Evolutionary conservation across 2,329 filamentous ascomycete species (phyloP).

Genomic region (Truncatella angustata): DNA sequence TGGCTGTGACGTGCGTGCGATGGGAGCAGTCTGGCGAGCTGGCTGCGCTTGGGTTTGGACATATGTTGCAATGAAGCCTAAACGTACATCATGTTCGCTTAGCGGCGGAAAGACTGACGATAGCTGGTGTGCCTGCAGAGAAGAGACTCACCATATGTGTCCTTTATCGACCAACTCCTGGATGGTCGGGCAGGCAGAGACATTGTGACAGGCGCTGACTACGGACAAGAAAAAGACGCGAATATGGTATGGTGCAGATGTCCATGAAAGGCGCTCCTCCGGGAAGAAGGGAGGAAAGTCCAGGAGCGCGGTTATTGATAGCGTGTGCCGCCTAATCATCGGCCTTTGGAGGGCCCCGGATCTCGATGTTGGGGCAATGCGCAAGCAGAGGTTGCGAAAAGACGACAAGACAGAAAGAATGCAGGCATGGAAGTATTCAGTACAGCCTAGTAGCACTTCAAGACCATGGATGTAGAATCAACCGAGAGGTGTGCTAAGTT

Average conservation of each 20-base stretch:
- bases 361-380: no score
- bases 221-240: neutral
- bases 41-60: slow-evolving; percentile 21
- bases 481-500: no score
- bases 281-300: neutral
- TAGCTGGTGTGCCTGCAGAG: neutral
- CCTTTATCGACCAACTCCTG: slow-evolving; percentile 30
- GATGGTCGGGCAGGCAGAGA: slow-evolving; percentile 20
- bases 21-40: slow-evolving; percentile 9
- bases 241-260: neutral
- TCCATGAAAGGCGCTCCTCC: neutral
- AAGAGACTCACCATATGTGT: slow-evolving; percentile 28
- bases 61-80: slow-evolving; percentile 32
- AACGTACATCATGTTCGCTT: slow-evolving; percentile 2
- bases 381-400: no score
- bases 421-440: no score
- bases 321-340: neutral
- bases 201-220: slow-evolving; percentile 17
- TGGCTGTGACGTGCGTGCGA: slow-evolving; percentile 9
- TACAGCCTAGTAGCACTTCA: no score
- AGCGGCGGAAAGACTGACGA: neutral
- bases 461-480: no score
- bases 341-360: no score
- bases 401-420: no score
- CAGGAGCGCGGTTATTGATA: neutral